These are phyloP conservation scores for Helicocarpus griseus DNA, from an alignment of 2,329 filamentous ascomycete genomes.

Conservation along the genomic window DNA sequence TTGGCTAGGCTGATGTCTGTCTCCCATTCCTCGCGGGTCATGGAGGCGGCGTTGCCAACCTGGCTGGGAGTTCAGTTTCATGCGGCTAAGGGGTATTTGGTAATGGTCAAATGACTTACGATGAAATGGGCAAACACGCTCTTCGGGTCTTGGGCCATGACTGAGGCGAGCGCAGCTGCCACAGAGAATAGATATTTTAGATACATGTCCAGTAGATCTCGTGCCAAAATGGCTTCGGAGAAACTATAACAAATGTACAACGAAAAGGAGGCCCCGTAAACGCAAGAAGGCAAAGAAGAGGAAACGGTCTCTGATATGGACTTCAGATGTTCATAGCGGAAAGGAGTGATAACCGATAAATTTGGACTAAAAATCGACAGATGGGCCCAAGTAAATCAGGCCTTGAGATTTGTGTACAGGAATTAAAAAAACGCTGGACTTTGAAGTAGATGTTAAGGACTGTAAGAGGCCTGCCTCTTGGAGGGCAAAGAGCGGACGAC, in stretches of 20 bases:
- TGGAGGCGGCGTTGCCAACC: conserved; percentile 13
- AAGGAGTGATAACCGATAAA: neutral
- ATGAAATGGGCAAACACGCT: conserved; percentile 28
- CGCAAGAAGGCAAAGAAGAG: neutral
- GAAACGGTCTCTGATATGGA: neutral
- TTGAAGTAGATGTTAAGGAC: neutral
- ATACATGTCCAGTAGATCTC: conserved; percentile 6
- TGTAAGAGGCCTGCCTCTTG: neutral
- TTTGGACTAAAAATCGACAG: neutral
- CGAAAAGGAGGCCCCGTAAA: neutral
- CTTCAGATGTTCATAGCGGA: neutral
- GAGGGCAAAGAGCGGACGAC: neutral
- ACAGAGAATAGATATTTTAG: conserved; percentile 12
- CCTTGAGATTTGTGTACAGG: neutral
- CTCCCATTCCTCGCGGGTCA: conserved; percentile 12
- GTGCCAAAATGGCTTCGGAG: too few relatives aligned
- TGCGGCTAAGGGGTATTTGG: neutral
- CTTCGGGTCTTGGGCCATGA: conserved; percentile 14
- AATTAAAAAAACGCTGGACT: neutral
- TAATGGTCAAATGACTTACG: conserved; percentile 19
- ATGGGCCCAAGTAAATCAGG: neutral
- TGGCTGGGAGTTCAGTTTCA: conserved; percentile 17
- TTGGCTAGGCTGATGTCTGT: conserved; percentile 14
- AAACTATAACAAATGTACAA: too few relatives aligned
- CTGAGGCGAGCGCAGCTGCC: conserved; percentile 4